Conservation (phyloP, 2,329 filamentous ascomycete genomes). For the Penicillium sp. region DNA sequence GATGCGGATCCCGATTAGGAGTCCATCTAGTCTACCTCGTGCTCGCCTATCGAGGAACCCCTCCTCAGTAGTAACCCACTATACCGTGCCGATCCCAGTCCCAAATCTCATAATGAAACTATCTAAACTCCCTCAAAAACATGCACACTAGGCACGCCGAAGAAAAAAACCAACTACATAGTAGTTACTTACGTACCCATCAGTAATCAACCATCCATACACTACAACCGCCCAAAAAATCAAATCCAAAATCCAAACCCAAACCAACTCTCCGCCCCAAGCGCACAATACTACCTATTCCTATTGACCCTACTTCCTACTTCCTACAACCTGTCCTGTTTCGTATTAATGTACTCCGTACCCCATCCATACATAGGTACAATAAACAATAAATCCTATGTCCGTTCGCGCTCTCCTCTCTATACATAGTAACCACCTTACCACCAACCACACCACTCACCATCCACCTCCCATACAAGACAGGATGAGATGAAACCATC, state of each 20-base stretch:
- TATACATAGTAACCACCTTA: slow-evolving; percentile 22
- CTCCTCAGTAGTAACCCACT: not conserved
- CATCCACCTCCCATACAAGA: not conserved
- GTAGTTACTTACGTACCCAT: too few relatives aligned
- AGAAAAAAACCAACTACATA: not conserved
- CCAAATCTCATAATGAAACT: not conserved
- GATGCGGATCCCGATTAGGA: not conserved
- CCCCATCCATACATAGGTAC: not conserved
- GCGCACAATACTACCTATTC: not conserved
- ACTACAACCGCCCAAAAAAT: not conserved
- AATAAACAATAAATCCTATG: slow-evolving; percentile 8
- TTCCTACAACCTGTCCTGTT: not conserved
- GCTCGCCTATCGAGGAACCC: not conserved
- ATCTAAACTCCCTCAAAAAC: not conserved
- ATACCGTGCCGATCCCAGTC: not conserved
- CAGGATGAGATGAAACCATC: not conserved
- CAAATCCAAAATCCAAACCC: not conserved
- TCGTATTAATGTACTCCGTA: not conserved
- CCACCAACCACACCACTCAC: not conserved
- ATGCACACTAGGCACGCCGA: not conserved
- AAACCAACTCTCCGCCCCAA: not conserved
- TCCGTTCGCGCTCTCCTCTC: slow-evolving; percentile 20
- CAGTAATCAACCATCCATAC: not conserved
- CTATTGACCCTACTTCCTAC: too few relatives aligned
- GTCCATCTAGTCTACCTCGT: not conserved